Evolutionary conservation across 1,284 basidiomycete species (phyloP), one percentile per base, ranked within the genome.

Genomic region (Hypsizygus ulmarius): DNA sequence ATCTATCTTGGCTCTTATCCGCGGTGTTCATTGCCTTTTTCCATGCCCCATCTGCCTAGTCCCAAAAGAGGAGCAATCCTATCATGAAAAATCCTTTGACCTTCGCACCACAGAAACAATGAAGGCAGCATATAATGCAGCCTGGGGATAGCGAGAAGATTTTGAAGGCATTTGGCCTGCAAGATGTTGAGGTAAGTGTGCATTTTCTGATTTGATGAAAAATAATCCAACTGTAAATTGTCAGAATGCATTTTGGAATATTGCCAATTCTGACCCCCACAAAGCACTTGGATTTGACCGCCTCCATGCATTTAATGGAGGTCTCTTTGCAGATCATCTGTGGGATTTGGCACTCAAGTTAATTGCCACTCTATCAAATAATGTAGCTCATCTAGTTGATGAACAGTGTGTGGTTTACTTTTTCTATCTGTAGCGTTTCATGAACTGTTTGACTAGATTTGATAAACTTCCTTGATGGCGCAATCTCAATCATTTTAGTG

Each of bases 221-320:
- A n/a, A n/a, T n/a, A n/a, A n/a, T n/a, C n/a, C n/a, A n/a, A n/a
- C n/a, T n/a, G n/a, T n/a, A n/a, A n/a, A n/a, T n/a, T n/a, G n/a
- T 11, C 41, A 68, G 69, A 70, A 67, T 61, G 59, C 51, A 1
- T 68, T 70, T 38, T 62, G 60, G 56, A 45, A 46, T 12, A 29
- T 70, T 2, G 28, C 25, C 1, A 19, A 55, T 19, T 56, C 59
- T 1, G 60, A 68, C 53, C 56, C 59, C 1, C 54, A 66, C 43
- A 6, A 15, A 1, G 58, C 63, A 7, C 25, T 63, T 1, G 64
- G 62, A 2, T 70, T 60, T 36, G 68, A 72, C 42, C 36, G 56
- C 3, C 50, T 72, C 2, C 70, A 70, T 56, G 54, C 58, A 0
- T 50, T 64, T 40, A 47, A 59, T 39, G 34, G 45, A 19, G 68